A percentile compares a stretch with the other conserved stretches of the same genome.
These are phyloP conservation scores for Stephanodiscus triporus DNA, from an alignment of 108 stramenopile genomes.

Conservation along the genomic window DNA sequence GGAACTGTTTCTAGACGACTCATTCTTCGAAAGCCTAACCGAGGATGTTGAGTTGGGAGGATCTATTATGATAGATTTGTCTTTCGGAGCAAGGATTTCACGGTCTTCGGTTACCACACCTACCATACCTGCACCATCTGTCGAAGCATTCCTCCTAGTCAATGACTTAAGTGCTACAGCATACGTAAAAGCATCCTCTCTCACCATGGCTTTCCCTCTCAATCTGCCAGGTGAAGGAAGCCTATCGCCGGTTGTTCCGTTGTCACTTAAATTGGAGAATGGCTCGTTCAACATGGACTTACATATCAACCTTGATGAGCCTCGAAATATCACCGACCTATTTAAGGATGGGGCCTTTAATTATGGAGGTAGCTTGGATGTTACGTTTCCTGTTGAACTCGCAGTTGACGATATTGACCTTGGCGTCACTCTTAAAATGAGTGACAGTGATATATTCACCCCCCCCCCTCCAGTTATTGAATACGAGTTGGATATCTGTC, in stretches of 20 bases:
- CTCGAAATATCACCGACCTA: constrained; percentile 2
- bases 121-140: no score
- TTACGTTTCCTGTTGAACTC: constrained; percentile 1
- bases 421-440: constrained; percentile 19
- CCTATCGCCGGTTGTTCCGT: not conserved
- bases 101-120: constrained; percentile 3
- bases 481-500: constrained; percentile 22
- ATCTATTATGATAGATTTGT: constrained; percentile 16
- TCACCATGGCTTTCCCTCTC: not conserved
- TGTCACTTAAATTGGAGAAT: not conserved
- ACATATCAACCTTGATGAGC: not conserved
- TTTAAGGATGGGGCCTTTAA: constrained; percentile 5
- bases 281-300: constrained; percentile 3
- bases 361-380: constrained; percentile 7
- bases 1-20: not conserved
- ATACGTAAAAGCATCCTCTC: not conserved
- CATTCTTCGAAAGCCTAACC: constrained; percentile 18
- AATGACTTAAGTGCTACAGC: constrained; percentile 4
- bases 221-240: not conserved
- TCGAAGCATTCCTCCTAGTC: constrained; percentile 6
- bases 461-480: constrained; percentile 4
- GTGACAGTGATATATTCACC: constrained; percentile 11
- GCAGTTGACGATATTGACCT: not conserved
- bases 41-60: constrained; percentile 11
- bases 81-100: constrained; percentile 16